phyloP scores from a whole-genome alignment of 345 rosid species.

The Ceriops zippeliana region DNA sequence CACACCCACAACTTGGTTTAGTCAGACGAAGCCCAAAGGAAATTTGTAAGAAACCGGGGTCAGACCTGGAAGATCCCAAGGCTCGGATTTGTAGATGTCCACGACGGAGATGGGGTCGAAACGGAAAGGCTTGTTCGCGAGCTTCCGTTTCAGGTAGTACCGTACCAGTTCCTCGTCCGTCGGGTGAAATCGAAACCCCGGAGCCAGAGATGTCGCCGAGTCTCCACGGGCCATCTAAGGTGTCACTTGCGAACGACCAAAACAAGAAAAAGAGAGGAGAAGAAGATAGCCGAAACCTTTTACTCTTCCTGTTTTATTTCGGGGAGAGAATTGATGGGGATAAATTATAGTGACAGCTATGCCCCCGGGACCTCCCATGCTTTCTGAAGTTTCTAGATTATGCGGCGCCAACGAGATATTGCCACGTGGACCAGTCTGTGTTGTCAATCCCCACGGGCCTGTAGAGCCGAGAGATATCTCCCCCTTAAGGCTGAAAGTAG shows the following conservation, averaged over 20 bases:
- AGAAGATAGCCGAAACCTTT: too few relatives aligned
- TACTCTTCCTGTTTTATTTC: too few relatives aligned
- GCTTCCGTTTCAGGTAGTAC: slow-evolving; percentile 80
- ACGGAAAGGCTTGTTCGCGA: slow-evolving; percentile 61
- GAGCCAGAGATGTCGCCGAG: slow-evolving; percentile 57
- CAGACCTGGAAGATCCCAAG: slow-evolving; percentile 96
- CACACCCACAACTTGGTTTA: background rate
- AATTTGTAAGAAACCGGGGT: background rate
- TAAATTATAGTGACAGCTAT: background rate
- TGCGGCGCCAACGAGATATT: background rate
- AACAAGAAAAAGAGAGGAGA: too few relatives aligned
- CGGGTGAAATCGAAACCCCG: slow-evolving; percentile 93
- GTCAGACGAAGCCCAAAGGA: too few relatives aligned
- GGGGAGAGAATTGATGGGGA: background rate
- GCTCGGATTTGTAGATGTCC: slow-evolving; percentile 79
- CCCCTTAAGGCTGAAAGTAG: background rate
- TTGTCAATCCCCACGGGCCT: too few relatives aligned
- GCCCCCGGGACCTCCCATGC: too few relatives aligned
- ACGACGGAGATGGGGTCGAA: slow-evolving; percentile 68
- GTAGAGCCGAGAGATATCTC: too few relatives aligned
- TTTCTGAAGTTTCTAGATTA: background rate
- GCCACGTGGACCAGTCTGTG: background rate
- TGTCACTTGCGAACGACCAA: background rate
- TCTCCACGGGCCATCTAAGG: slow-evolving; percentile 49
- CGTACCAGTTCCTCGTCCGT: slow-evolving; percentile 91